Evolutionary conservation across 176 grass and related monocot genomes (phyloP), one percentile per base, ranked within the genome.

Genomic region (Cenchrus purpureus): DNA sequence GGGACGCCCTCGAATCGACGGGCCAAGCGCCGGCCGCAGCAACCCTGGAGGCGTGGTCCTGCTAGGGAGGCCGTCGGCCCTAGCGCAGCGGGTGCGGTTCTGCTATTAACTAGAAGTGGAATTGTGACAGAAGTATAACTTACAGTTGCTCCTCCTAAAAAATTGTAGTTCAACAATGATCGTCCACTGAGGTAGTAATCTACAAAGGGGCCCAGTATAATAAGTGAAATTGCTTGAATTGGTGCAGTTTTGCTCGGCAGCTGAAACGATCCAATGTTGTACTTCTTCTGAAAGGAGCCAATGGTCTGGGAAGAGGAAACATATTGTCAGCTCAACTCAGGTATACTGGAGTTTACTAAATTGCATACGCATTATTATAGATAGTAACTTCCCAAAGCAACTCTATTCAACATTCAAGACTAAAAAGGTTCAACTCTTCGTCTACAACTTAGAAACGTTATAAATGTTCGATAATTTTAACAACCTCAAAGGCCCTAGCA

Each of bases 231-330:
- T 22, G 97, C 97, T 74, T 98, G 97, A 67, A 95, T 95, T 44
- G 90, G 94, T 67, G 94, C 94, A 59, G 97, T 94, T 85, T 92
- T 92, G 81, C 91, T 96, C 43, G 91, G 84, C 54, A 99, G 84
- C 92, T 97, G 91, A 89, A 97, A 97, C n/a, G 97, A 99, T 32
- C 97, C 94, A 82, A 99, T 94, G 65, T 92, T 92, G 86, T 99
- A 97, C 88, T 99, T 97, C 74, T 92, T 99, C 82, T 96, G 97
- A 73, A 96, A 95, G 63, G 93, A 94, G 52, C 90, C 93, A 79
- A 96, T 96, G 31, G 97, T 94, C 97, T 99, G 82, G 80, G 84
- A 25, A 65, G 67, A 77, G 58, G 80, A 79, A 53, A 69, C 17
- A 3, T 10, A 56, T 5, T 28, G 60, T 89, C 31, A 88, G 42